Evolutionary conservation across 2,329 filamentous ascomycete genomes (phyloP), one percentile per base, ranked within the genome.

Genomic region (Aotearoamyces nothofagi): DNA sequence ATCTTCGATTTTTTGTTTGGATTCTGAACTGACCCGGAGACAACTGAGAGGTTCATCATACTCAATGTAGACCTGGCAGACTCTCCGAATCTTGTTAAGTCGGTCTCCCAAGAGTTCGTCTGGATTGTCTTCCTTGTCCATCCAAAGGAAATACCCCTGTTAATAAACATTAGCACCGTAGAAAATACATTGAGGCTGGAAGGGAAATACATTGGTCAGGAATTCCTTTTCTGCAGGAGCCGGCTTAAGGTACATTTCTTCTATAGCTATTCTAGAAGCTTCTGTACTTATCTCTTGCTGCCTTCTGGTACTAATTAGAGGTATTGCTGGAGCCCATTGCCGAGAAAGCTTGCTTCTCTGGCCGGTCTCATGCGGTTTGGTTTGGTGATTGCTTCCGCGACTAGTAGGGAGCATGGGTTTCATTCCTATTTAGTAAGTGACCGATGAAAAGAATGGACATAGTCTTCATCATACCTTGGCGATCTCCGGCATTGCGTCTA

Each of bases 51-150:
- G n/a, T 10, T 26, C 11, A 6, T 26, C 11, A n/a, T 15, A 26
- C 11, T 13, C 15, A 15, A 26, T 26, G 24, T 26, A 26, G 15
- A 26, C 24, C 5, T 17, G 24, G 16, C 11, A 17, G 5, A 5
- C n/a, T 5, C 24, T 15, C 6, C 24, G 24, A 15, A 26, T 15
- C n/a, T 15, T 9, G 15, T 26, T 9, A 5, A 26, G 15, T 8
- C 24, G n/a, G 11, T 15, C 24, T 15, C 24, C 26, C 10, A 29
- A 22, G 17, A 29, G 6, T 5, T 29, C 26, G 10, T 11, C 15
- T 9, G 17, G 15, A 14, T 11, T 11, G 17, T 16, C 11, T 9
- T n/a, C n/a, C n/a, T 6, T 26, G 13, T 13, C 12, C 13, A 15
- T 10, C 24, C 24, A 26, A 17, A 26, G 15, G 10, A 14, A 26